Conservation (phyloP, 257 asterid genomes). For the Orobanche coerulescens region DNA sequence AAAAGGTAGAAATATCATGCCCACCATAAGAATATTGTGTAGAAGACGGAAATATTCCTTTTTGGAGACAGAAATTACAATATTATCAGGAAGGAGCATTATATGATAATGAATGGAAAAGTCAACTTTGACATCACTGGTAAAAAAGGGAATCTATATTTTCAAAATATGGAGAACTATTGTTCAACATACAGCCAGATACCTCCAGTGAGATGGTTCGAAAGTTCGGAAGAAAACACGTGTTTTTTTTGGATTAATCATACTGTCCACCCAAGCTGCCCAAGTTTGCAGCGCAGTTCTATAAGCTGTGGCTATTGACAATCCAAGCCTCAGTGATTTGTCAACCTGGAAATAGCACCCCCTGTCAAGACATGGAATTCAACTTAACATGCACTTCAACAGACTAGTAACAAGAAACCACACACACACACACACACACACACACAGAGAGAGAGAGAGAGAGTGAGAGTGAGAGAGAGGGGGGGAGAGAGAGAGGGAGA, state of each 20-base stretch:
- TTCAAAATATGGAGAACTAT: background rate
- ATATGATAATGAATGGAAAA: background rate
- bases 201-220: conserved; percentile 91
- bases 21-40: background rate
- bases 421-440: background rate
- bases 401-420: conserved; percentile 4
- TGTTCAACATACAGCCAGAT: conserved; percentile 4
- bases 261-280: conserved; percentile 66
- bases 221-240: conserved; percentile 63
- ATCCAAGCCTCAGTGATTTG: conserved; percentile 43
- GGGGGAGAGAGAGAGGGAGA: background rate
- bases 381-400: conserved; percentile 20
- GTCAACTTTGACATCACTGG: background rate
- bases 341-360: conserved; percentile 75
- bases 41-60: background rate
- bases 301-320: conserved; percentile 55
- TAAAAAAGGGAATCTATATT: background rate
- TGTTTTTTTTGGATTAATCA: conserved; percentile 44
- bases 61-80: background rate
- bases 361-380: conserved; percentile 40
- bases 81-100: background rate
- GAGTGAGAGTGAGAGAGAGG: background rate
- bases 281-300: conserved; percentile 54
- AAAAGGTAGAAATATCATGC: no score
- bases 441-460: background rate